Evolutionary conservation across 2,329 filamentous ascomycete species (phyloP).

Genomic region (Fusarium cyanostomum): DNA sequence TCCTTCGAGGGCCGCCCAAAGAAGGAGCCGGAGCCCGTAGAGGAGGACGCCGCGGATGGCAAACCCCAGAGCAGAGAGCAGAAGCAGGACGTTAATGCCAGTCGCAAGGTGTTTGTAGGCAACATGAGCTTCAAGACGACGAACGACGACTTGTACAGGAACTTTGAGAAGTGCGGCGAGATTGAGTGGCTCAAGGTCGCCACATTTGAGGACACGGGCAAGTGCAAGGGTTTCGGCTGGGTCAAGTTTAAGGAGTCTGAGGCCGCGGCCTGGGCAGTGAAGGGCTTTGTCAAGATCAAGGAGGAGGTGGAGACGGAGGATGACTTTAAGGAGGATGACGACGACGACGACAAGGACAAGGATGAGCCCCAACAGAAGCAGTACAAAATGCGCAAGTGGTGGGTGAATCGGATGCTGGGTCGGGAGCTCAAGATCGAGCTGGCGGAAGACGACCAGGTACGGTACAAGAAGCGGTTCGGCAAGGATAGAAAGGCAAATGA

Average conservation of each 20-base stretch:
- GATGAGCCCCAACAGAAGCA: slow-evolving; percentile 56
- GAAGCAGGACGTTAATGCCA: slow-evolving; percentile 64
- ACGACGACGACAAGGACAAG: slow-evolving; percentile 55
- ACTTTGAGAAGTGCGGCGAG: slow-evolving; percentile 86
- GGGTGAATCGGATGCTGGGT: slow-evolving; percentile 85
- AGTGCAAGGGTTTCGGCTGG: slow-evolving; percentile 98
- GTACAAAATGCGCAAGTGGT: slow-evolving; percentile 75
- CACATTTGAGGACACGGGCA: slow-evolving; percentile 95
- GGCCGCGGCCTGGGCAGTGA: slow-evolving; percentile 74
- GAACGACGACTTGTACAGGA: slow-evolving; percentile 80
- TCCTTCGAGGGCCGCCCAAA: slow-evolving; percentile 90
- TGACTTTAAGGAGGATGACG: slow-evolving; percentile 64
- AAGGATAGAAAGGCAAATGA: slow-evolving; percentile 63
- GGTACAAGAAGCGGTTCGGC: slow-evolving; percentile 95
- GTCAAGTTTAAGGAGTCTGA: slow-evolving; percentile 86
- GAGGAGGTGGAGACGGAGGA: slow-evolving; percentile 71
- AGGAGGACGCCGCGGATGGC: slow-evolving; percentile 43
- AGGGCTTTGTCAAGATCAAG: slow-evolving; percentile 79
- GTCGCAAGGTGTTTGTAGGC: slow-evolving; percentile 89
- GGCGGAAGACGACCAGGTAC: slow-evolving; percentile 86
- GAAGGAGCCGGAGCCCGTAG: slow-evolving; percentile 59
- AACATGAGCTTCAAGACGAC: slow-evolving; percentile 86
- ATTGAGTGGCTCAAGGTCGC: slow-evolving; percentile 87
- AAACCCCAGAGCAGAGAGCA: slow-evolving; percentile 49
- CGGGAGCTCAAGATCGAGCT: slow-evolving; percentile 88